Evolutionary conservation across 2,329 filamentous ascomycete species (phyloP), one percentile per base, ranked within the genome.

Genomic region (Botrytis fabae): DNA sequence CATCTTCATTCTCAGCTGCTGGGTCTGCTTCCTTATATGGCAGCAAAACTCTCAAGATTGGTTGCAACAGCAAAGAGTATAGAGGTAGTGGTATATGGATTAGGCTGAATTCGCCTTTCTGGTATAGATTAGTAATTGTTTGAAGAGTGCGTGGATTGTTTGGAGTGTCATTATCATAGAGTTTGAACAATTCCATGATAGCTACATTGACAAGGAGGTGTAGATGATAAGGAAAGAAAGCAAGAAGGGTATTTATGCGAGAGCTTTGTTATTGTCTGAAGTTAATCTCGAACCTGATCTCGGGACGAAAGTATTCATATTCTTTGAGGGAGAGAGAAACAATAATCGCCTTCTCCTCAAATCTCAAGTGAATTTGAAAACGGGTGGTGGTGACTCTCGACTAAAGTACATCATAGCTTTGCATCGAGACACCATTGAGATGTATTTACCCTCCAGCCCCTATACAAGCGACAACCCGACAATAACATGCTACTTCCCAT

Each of bases 1-100:
- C 79, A 28, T 78, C 75, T 35, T 78, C 77, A 54, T 74, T 83
- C 80, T 68, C 82, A 79, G 62, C 70, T 28, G 72, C 46, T 40
- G 66, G 60, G 78, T 77, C 70, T 78, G 79, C 74, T 80, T 78
- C n/a, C 79, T 80, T 72, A 79, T 89, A 86, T 22, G 94, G 93
- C 72, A 97, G 89, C 63, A 98, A 87, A 57, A 97, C 87, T 77
- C 91, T 90, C n/a, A 98, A 86, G 76, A 98, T 95, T 2, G 95
- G 91, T 80, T 97, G 94, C 25, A 98, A 84, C 78, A 98, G 93
- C 76, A 87, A 88, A 8, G 91, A 85, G 82, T 97, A 92, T 65
- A 96, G 87, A 71, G 91, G 85, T 75, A 97, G 85, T 1, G 95
- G 95, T 73, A 98, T 95, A 82, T 98, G 95, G 79, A 98, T 94